Percentiles rank a stretch among this genome's conserved stretches.
These are phyloP conservation scores for Arabidopsis hybrid DNA, from an alignment of 441 rosid species.

Conservation along the genomic window DNA sequence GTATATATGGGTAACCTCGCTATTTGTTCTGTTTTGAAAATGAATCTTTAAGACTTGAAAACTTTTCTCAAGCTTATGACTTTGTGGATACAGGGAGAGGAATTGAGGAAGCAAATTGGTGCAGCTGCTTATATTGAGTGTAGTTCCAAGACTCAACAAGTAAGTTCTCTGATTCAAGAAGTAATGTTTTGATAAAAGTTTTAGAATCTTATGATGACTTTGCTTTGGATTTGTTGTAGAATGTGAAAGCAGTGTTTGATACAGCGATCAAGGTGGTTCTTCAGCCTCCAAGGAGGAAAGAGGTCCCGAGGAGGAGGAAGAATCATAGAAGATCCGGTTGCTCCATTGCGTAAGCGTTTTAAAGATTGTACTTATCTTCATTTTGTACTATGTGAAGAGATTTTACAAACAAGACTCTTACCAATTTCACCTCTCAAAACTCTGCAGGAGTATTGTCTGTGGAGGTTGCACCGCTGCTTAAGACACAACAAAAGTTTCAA, in stretches of 20 bases:
- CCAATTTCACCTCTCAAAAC: not conserved
- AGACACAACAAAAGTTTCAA: slow-evolving; percentile 22
- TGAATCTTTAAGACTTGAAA: not conserved
- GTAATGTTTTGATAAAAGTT: not conserved
- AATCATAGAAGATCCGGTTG: slow-evolving; percentile 72
- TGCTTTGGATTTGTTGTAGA: slow-evolving; percentile 50
- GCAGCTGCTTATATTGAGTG: slow-evolving; percentile 97
- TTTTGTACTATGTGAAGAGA: not conserved
- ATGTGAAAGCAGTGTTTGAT: slow-evolving; percentile 95
- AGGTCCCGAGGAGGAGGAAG: slow-evolving; percentile 67
- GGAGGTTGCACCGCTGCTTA: slow-evolving; percentile 82
- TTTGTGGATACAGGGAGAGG: slow-evolving; percentile 71
- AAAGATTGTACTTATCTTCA: not conserved
- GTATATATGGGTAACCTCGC: slow-evolving; percentile 41
- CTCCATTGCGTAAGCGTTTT: slow-evolving; percentile 69
- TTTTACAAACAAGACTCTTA: not conserved
- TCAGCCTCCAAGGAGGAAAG: slow-evolving; percentile 93
- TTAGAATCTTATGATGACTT: slow-evolving; percentile 6
- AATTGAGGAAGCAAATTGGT: slow-evolving; percentile 93
- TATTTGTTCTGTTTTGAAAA: not conserved
- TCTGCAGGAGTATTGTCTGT: slow-evolving; percentile 76
- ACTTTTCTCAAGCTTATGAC: slow-evolving; percentile 15
- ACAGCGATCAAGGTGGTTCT: slow-evolving; percentile 95
- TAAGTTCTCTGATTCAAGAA: slow-evolving; percentile 30
- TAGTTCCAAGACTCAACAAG: slow-evolving; percentile 99